A percentile compares a stretch with the other conserved stretches of the same genome.
phyloP scores from a whole-genome alignment of 805 yeast genomes.

The Teunomyces cretensis region DNA sequence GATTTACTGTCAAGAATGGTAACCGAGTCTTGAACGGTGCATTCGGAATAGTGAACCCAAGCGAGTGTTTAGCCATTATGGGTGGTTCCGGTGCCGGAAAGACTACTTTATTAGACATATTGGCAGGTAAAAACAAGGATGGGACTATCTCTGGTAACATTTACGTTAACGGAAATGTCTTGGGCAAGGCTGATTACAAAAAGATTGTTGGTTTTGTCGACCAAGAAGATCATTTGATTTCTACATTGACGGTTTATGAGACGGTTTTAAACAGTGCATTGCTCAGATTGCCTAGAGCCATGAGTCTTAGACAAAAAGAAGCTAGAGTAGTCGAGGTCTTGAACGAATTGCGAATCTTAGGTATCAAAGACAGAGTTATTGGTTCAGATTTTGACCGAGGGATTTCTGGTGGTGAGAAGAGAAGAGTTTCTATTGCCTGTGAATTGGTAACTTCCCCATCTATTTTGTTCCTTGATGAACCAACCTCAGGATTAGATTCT shows the following conservation, averaged over 20 bases:
- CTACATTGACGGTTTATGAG: slow-evolving; percentile 94
- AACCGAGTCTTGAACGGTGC: slow-evolving; percentile 59
- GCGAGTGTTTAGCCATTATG: slow-evolving; percentile 92
- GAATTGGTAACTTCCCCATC: slow-evolving; percentile 89
- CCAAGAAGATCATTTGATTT: slow-evolving; percentile 87
- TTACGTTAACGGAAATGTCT: slow-evolving; percentile 68
- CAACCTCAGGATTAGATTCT: slow-evolving; percentile 94
- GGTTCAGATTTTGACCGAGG: slow-evolving; percentile 92
- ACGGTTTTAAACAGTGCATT: slow-evolving; percentile 92
- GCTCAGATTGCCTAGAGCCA: slow-evolving; percentile 75
- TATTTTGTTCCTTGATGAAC: slow-evolving; percentile 82
- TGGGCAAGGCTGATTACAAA: slow-evolving; percentile 47
- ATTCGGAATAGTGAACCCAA: slow-evolving; percentile 78
- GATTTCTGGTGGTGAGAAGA: slow-evolving; percentile 88
- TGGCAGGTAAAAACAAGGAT: slow-evolving; percentile 83
- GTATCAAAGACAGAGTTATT: slow-evolving; percentile 79
- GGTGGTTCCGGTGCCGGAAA: slow-evolving; percentile 99
- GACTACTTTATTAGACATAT: slow-evolving; percentile 86
- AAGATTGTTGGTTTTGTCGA: slow-evolving; percentile 91
- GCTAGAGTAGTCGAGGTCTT: slow-evolving; percentile 82
- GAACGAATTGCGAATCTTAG: slow-evolving; percentile 78
- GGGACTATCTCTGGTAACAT: slow-evolving; percentile 71
- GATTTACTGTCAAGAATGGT: slow-evolving; percentile 52
- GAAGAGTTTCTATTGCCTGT: slow-evolving; percentile 91
- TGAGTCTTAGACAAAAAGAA: slow-evolving; percentile 73